Percentiles rank a stretch among this genome's conserved stretches.
Conservation (phyloP, 2,329 filamentous ascomycete genomes). For the Aciculosporium take region DNA sequence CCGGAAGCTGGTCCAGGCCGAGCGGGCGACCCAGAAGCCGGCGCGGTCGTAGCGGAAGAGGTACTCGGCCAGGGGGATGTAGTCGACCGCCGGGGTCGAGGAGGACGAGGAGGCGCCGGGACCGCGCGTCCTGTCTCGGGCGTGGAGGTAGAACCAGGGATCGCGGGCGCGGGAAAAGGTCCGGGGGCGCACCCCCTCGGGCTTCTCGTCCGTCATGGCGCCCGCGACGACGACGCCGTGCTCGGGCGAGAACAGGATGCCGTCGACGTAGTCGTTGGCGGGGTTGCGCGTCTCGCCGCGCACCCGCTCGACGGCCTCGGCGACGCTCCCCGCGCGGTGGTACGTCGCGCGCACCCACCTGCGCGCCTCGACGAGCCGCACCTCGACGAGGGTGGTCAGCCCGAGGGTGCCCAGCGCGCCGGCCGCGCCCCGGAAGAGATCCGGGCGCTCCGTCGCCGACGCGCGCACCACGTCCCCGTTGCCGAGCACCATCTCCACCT, state of each 20-base stretch:
- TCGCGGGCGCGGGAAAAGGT: conserved; percentile 46
- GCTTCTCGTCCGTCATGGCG: conserved; percentile 40
- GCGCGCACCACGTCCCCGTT: conserved; percentile 48
- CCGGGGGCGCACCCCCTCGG: conserved; percentile 27
- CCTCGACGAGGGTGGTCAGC: conserved; percentile 51
- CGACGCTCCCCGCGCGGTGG: conserved; percentile 34
- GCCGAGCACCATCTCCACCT: conserved; percentile 55
- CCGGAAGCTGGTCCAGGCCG: conserved; percentile 53
- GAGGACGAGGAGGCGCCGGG: conserved; percentile 2
- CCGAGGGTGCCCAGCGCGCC: conserved; percentile 56
- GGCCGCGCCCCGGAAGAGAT: conserved; percentile 52
- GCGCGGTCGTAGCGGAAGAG: conserved; percentile 65
- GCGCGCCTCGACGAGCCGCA: conserved; percentile 46
- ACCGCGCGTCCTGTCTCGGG: conserved; percentile 28
- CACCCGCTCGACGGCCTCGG: conserved; percentile 34
- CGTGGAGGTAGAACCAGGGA: conserved; percentile 68
- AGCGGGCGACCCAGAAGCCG: conserved; percentile 57
- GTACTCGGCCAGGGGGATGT: conserved; percentile 56
- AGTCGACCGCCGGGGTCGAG: conserved; percentile 27
- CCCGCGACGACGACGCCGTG: conserved; percentile 56
- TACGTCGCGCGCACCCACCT: conserved; percentile 50
- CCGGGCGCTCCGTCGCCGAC: conserved; percentile 26
- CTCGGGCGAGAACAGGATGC: conserved; percentile 48
- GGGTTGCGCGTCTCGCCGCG: conserved; percentile 28
- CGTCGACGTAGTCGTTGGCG: conserved; percentile 56